Percentiles rank a stretch among this genome's conserved stretches.
Evolutionary conservation across 768 basidiomycete species (phyloP).

Genomic region (Hydnum rufescens): DNA sequence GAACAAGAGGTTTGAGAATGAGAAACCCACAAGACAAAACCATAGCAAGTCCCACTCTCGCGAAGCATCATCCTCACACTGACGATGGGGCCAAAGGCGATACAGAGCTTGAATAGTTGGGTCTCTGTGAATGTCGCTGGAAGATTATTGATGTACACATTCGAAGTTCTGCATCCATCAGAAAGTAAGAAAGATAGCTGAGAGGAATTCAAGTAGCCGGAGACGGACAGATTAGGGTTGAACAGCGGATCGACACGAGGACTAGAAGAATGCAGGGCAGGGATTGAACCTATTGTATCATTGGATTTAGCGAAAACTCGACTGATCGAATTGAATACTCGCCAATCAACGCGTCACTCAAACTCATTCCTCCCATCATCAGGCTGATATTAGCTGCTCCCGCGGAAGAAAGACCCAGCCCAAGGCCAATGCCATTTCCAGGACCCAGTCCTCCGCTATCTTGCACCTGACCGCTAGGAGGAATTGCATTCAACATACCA

Average conservation of each 20-base stretch:
- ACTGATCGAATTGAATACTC: background rate
- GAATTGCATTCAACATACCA: background rate
- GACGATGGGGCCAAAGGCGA: constrained; percentile 50
- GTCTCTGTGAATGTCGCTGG: constrained; percentile 71
- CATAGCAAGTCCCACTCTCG: constrained; percentile 61
- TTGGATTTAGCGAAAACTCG: background rate
- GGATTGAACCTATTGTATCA: background rate
- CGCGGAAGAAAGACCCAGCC: background rate
- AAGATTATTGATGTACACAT: constrained; percentile 77
- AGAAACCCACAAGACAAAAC: constrained; percentile 48
- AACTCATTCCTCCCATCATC: background rate
- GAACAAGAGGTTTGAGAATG: background rate
- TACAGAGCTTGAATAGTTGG: constrained; percentile 47
- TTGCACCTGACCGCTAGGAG: background rate
- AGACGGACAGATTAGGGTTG: constrained; percentile 9
- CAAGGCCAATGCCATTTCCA: background rate
- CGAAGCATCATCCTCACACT: constrained; percentile 74
- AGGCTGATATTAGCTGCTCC: background rate
- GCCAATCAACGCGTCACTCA: background rate
- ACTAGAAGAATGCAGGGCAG: background rate
- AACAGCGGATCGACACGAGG: constrained; percentile 7
- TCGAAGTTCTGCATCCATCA: constrained; percentile 29
- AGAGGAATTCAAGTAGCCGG: background rate
- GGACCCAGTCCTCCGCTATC: background rate
- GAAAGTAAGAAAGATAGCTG: background rate